Percentiles rank a stretch among this genome's conserved stretches.
These are phyloP conservation scores for Saccharomyces hybrid DNA, from an alignment of 1,139 yeast species.

Conservation along the genomic window DNA sequence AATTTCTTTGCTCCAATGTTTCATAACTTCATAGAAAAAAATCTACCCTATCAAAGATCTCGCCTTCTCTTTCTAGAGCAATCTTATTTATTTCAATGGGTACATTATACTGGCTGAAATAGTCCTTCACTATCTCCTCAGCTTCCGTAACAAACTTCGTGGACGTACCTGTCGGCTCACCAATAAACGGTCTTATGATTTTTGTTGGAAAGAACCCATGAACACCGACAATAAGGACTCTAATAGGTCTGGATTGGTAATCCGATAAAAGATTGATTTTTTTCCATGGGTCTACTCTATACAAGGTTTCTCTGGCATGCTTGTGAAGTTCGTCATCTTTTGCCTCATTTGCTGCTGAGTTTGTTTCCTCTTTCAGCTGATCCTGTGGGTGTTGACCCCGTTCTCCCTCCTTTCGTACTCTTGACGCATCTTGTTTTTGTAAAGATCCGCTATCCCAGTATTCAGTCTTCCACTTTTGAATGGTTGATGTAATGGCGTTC, in stretches of 20 bases:
- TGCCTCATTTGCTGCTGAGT: not conserved
- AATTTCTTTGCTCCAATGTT: slow-evolving; percentile 64
- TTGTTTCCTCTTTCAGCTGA: not conserved
- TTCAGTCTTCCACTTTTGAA: slow-evolving; percentile 4
- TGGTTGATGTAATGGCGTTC: slow-evolving; percentile 16
- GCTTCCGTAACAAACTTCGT: slow-evolving; percentile 81
- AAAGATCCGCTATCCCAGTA: not conserved
- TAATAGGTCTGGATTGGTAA: slow-evolving; percentile 17
- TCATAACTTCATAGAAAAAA: slow-evolving; percentile 64
- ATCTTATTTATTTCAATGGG: slow-evolving; percentile 71
- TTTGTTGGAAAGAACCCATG: slow-evolving; percentile 92
- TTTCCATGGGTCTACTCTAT: slow-evolving; percentile 18
- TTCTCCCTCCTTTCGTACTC: not conserved
- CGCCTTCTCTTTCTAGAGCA: slow-evolving; percentile 90
- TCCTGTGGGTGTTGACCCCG: not conserved
- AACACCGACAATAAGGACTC: slow-evolving; percentile 67
- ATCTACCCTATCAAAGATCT: slow-evolving; percentile 75
- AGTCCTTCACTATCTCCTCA: slow-evolving; percentile 63
- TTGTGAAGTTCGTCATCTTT: not conserved
- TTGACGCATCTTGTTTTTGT: not conserved
- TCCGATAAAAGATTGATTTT: slow-evolving; percentile 4
- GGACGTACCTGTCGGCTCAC: slow-evolving; percentile 92
- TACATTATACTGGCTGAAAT: slow-evolving; percentile 52
- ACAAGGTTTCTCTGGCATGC: slow-evolving; percentile 17
- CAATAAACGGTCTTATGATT: slow-evolving; percentile 76